Conservation (phyloP, 2,329 filamentous ascomycete species). For the Penicillium frequentans region DNA sequence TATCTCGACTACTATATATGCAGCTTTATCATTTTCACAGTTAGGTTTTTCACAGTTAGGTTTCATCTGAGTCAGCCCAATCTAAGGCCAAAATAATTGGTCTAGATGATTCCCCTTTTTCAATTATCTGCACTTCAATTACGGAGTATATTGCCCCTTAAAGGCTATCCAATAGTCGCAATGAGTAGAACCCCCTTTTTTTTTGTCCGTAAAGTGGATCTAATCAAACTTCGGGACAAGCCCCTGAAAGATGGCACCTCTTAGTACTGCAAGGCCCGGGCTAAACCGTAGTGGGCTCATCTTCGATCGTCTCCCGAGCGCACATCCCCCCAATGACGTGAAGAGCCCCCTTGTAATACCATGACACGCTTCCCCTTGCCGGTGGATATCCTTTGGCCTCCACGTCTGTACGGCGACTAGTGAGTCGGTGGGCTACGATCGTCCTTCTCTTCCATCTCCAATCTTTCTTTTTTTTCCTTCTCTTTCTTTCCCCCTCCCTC, state of each 20-base stretch:
- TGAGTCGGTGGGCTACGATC: slow-evolving; percentile 8
- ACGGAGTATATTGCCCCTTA: not conserved
- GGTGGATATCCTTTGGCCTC: not conserved
- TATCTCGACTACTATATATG: no score
- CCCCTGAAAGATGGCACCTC: not conserved
- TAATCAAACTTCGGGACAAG: not conserved
- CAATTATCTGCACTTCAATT: not conserved
- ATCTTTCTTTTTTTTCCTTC: slow-evolving; percentile 6
- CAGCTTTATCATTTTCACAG: no score
- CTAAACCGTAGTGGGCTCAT: not conserved
- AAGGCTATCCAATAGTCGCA: not conserved
- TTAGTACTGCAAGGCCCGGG: not conserved
- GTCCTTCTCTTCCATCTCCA: slow-evolving; percentile 3
- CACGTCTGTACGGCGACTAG: slow-evolving; percentile 6
- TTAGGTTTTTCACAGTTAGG: no score
- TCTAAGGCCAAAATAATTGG: no score
- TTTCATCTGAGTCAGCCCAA: no score
- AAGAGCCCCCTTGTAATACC: slow-evolving; percentile 15
- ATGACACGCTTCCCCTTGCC: slow-evolving; percentile 5
- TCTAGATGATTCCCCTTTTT: not conserved
- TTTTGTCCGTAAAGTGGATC: not conserved
- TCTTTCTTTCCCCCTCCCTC: slow-evolving; percentile 3
- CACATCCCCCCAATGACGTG: slow-evolving; percentile 1
- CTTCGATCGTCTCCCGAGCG: slow-evolving; percentile 2
- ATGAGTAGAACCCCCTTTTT: not conserved